Conservation (phyloP, 1,139 yeast species). For the Geotrichum fermentans region DNA sequence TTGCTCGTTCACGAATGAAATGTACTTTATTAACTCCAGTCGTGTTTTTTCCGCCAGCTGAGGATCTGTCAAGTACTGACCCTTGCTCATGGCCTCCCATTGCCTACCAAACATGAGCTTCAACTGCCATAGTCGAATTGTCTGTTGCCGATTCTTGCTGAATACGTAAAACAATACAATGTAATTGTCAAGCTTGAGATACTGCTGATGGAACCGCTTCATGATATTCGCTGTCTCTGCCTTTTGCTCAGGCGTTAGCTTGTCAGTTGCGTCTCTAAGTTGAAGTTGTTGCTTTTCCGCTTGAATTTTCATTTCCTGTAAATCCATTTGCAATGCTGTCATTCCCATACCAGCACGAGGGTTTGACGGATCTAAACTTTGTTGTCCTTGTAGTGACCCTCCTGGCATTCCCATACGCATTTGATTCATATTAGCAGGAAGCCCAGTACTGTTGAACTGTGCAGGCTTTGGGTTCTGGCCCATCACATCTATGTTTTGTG, state of each 20-base stretch:
- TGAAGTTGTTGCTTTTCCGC: slow-evolving; percentile 38
- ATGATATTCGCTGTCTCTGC: slow-evolving; percentile 56
- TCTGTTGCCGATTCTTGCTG: slow-evolving; percentile 68
- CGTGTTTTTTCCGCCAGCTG: slow-evolving; percentile 66
- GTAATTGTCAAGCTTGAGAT: slow-evolving; percentile 65
- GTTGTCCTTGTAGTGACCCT: not conserved
- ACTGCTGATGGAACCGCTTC: slow-evolving; percentile 56
- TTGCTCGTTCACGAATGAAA: slow-evolving; percentile 63
- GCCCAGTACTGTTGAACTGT: not conserved
- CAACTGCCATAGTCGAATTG: slow-evolving; percentile 70
- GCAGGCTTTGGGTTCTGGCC: too few relatives aligned
- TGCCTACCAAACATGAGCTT: slow-evolving; percentile 75
- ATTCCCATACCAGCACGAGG: not conserved
- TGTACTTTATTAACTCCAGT: slow-evolving; percentile 67
- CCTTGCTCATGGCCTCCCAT: slow-evolving; percentile 59
- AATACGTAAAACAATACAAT: slow-evolving; percentile 72
- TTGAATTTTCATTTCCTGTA: slow-evolving; percentile 12
- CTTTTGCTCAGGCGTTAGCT: slow-evolving; percentile 60
- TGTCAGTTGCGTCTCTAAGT: slow-evolving; percentile 58
- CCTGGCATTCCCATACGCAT: not conserved
- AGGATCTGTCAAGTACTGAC: slow-evolving; percentile 60
- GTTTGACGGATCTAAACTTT: not conserved
- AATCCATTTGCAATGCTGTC: slow-evolving; percentile 2
- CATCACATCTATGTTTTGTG: not conserved
- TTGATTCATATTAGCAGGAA: not conserved